Base-by-base conservation (phyloP, 441 rosid species). In the Omphalea diandra region DNA sequence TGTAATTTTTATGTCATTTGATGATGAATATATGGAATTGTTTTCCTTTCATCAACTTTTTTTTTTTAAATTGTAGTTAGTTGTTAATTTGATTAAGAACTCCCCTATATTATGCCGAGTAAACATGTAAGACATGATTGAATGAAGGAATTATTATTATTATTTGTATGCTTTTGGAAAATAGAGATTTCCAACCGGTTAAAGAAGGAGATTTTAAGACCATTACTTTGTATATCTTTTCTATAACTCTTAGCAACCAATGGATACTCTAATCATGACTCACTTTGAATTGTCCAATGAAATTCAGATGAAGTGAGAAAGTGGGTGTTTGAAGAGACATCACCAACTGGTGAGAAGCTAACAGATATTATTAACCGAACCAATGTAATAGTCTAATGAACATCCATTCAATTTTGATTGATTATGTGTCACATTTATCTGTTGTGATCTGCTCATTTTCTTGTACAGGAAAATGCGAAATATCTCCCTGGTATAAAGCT, bases 291-390 rank as follows among this genome's bases (percentile, higher is more conserved):
- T 56, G 70, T 35, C 17, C 8, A 12, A 62, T 72, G 31, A 31
- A 61, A 68, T 71, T 72, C 93, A 95, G 99, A 93, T 90, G 96
- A 92, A 87, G 97, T 95, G 76, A 87, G 90, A 79, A 93, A 92
- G 96, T 92, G 99, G 99, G 99, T 95, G 47, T 95, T 79, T 71
- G 95, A 95, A 84, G 98, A 95, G 84, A 82, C 79, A 67, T 78
- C 93, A 70, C 95, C 89, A 12, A 81, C 82, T 70, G 98, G 98
- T 72, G 95, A 87, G 84, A 95, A 87, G 82, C 95, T 95, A 67
- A 88, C 96, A 10, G 92, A 89, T 73, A 90, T 73, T 68, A 93
- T 95, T 82, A 95, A 95, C 82, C 76, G 79, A 77, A 89, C 87
- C 79, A 95, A 95, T 81, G 99, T 90, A 69, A 85, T 82, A 26